Evolutionary conservation across 768 basidiomycete genomes (phyloP), one percentile per base, ranked within the genome.

Genomic region (Flagelloscypha sp.): DNA sequence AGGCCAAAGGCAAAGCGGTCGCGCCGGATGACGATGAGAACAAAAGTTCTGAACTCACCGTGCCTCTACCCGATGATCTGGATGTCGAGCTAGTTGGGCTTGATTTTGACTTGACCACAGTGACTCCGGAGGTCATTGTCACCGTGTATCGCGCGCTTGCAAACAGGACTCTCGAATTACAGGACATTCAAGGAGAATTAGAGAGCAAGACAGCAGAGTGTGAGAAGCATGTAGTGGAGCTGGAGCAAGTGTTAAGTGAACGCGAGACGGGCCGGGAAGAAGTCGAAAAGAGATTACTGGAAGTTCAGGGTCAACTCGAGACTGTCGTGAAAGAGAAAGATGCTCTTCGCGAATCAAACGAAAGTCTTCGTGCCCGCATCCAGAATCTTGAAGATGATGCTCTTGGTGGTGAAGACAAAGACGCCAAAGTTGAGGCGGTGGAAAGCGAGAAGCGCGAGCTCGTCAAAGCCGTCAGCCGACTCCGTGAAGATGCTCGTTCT

Each of bases 391-490:
- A 18, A 0, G 27, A 19, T 38, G 3, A 2, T 28, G 29, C 38
- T n/a, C 28, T 23, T 25, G 22, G 23, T 15, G 54, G 76, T 6
- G 77, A 76, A 23, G 53, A 59, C 5, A 52, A 86, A 24, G 76
- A 69, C 44, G 69, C 59, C 37, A 73, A 75, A 24, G 59, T 83
- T 4, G 78, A 87, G 15, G 84, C 87, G 41, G 71, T 72, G 1
- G 88, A 95, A 44, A 71, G 84, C 36, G 93, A 95, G 65, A 95
- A 95, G 59, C 76, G 89, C 22, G 88, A 93, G 43, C 70, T 95
- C 30, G 66, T 93, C 27, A 76, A 73, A 19, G 83, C 90, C 28
- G 75, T 92, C 4, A 89, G 84, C 54, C 72, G 85, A 35, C 59
- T 90, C 43, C 84, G 88, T 54, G 76, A 85, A 47, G 84, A 92